Base-by-base conservation (phyloP, 495 filamentous ascomycete species). In the Tuber borchii region DNA sequence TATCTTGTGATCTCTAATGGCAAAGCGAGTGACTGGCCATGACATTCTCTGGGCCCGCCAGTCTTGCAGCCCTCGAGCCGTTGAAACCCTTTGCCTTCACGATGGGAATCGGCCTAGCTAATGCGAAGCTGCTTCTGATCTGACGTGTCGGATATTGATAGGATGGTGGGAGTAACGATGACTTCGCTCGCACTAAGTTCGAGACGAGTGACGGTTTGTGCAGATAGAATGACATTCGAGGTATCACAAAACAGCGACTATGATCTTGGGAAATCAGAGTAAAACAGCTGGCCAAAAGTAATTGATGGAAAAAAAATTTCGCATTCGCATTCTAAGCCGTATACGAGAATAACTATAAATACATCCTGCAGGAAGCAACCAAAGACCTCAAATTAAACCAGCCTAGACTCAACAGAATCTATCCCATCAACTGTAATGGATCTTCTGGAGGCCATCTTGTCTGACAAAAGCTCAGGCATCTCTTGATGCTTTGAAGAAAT, bases 401-500 rank as follows among this genome's bases (percentile, higher is more conserved):
- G 10, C 9, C 4, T 44, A 71, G 39, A 39, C 16, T 40, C 44
- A n/a, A n/a, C 9, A 31, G 31, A 34, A 16, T 26, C 69, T 86
- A 97, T n/a, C 95, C 96, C 95, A 99, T 99, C 77, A 99, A 84
- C 87, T 99, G 95, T 83, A 92, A 86, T 73, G 92, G 87, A 86
- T 99, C 95, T 82, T 95, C 91, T 17, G 95, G 96, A 70, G 93
- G 93, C 95, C 95, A 99, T 79, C 95, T 89, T 34, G 94, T 93
- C 86, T 99, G 95, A 42, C 95, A 94, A 87, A 97, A 99, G 77
- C 93, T 97, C 80, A 99, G 84, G 83, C 95, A 98, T 72, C 95
- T 87, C 87, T 99, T 99, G 83, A 99, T 98, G 81, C 95, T 97
- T 86, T 99, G 95, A 76, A 99, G 84, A 79, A 93, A 97, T 86